A percentile compares a stretch with the other conserved stretches of the same genome.
These are phyloP conservation scores for Scedosporium boydii DNA, from an alignment of 2,329 filamentous ascomycete species.

Conservation along the genomic window DNA sequence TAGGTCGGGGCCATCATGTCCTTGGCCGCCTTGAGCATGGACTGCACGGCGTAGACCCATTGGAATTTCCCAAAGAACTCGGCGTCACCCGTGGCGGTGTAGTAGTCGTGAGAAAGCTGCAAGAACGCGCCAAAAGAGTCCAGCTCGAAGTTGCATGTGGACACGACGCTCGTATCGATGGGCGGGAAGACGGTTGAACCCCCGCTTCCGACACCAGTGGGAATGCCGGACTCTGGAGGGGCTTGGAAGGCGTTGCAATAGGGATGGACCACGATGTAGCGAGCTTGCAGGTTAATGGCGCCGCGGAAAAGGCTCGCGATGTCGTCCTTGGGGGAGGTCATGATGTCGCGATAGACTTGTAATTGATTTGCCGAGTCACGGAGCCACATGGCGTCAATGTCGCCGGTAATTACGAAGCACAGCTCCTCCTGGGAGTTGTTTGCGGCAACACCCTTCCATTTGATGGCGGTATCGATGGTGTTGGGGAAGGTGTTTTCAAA, in stretches of 20 bases:
- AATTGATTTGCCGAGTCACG: conserved; percentile 73
- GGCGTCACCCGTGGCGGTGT: conserved; percentile 57
- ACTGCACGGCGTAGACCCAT: conserved; percentile 65
- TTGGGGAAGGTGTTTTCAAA: conserved; percentile 82
- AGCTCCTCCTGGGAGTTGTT: conserved; percentile 47
- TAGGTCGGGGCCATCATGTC: conserved; percentile 71
- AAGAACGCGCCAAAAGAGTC: conserved; percentile 82
- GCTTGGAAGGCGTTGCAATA: conserved; percentile 92
- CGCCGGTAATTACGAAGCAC: conserved; percentile 73
- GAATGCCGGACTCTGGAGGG: conserved; percentile 62
- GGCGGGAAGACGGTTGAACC: conserved; percentile 10
- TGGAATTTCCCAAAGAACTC: conserved; percentile 59
- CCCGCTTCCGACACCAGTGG: conserved; percentile 22
- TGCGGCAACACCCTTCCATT: conserved; percentile 59
- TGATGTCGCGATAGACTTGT: conserved; percentile 54
- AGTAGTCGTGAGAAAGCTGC: conserved; percentile 69
- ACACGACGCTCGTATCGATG: conserved; percentile 34
- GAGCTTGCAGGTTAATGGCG: conserved; percentile 61
- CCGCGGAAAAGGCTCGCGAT: conserved; percentile 60
- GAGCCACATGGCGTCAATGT: conserved; percentile 83
- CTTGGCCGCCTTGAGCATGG: conserved; percentile 58
- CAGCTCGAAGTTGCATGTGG: conserved; percentile 87
- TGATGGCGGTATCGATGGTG: conserved; percentile 71
- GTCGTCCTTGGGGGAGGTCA: conserved; percentile 39
- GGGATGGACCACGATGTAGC: conserved; percentile 58